These are phyloP conservation scores for Linum tenue DNA, from an alignment of 345 rosid genomes.

Conservation along the genomic window DNA sequence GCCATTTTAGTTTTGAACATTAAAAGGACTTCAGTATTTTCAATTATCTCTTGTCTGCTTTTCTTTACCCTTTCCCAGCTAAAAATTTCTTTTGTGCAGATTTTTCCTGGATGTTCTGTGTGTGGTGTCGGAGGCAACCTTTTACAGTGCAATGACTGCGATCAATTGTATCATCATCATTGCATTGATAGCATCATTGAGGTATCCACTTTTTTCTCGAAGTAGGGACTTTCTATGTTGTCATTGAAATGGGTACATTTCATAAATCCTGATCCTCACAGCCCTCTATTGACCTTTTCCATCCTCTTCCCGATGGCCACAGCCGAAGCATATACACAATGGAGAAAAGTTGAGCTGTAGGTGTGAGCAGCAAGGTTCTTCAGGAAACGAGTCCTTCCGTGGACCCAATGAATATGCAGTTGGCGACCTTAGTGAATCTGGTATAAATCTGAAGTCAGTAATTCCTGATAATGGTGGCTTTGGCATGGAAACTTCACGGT, in stretches of 20 bases:
- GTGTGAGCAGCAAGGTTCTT: conserved; percentile 17
- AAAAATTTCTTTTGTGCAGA: conserved; percentile 14
- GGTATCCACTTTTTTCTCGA: conserved; percentile 11
- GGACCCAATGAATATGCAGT: conserved; percentile 11
- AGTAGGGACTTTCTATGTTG: neutral
- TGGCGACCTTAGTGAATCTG: conserved; percentile 19
- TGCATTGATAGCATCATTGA: conserved; percentile 14
- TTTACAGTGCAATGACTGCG: conserved; percentile 17
- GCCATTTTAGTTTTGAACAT: too few relatives aligned
- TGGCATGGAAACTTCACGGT: conserved; percentile 9
- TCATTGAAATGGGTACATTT: neutral
- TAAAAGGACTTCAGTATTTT: neutral
- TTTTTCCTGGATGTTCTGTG: conserved; percentile 8
- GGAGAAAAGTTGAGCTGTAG: conserved; percentile 19
- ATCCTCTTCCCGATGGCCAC: neutral
- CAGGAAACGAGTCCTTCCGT: conserved; percentile 10
- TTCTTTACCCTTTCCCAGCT: neutral
- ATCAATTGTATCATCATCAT: conserved; percentile 18
- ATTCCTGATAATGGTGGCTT: conserved; percentile 12
- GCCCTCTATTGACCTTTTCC: conserved; percentile 1
- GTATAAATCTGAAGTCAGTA: conserved; percentile 1
- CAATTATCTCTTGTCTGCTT: neutral
- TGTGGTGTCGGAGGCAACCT: conserved; percentile 18
- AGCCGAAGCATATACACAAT: conserved; percentile 12
- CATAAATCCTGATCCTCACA: neutral